A percentile compares a stretch with the other conserved stretches of the same genome.
Conservation (phyloP, 2,329 filamentous ascomycete species). For the Pyrenochaeta sp. region DNA sequence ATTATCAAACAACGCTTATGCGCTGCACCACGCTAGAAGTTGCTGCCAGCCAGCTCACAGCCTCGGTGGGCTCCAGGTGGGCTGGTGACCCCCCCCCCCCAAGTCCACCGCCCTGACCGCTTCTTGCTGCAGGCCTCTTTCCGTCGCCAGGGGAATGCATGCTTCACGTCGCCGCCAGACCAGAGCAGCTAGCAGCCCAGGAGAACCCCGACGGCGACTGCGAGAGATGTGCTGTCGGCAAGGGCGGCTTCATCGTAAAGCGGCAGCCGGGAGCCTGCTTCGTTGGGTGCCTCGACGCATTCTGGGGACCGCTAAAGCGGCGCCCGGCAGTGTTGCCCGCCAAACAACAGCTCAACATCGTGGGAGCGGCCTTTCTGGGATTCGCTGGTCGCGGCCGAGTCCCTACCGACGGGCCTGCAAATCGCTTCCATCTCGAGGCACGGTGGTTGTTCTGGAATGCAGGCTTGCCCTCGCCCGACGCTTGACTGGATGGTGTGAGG, state of each 20-base stretch:
- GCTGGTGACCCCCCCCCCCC: slow-evolving; percentile 35
- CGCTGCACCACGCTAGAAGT: slow-evolving; percentile 31
- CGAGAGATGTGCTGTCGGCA: slow-evolving; percentile 25
- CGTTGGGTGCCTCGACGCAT: not conserved
- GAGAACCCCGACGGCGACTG: slow-evolving; percentile 8
- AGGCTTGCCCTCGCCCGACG: slow-evolving; percentile 2
- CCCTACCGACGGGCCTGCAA: slow-evolving; percentile 26
- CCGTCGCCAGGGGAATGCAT: slow-evolving; percentile 36
- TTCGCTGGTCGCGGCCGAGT: slow-evolving; percentile 20
- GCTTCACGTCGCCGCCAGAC: slow-evolving; percentile 18
- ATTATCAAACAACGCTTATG: slow-evolving; percentile 37
- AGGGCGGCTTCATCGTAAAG: slow-evolving; percentile 24
- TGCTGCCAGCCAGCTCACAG: slow-evolving; percentile 32
- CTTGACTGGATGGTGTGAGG: slow-evolving; percentile 3
- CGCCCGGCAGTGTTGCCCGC: slow-evolving; percentile 12
- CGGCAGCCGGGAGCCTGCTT: slow-evolving; percentile 10
- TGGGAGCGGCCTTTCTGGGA: slow-evolving; percentile 12
- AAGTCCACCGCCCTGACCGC: slow-evolving; percentile 32
- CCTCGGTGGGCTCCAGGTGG: slow-evolving; percentile 30
- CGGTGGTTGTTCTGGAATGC: slow-evolving; percentile 33
- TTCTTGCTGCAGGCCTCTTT: slow-evolving; percentile 25
- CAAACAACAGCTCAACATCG: slow-evolving; percentile 14
- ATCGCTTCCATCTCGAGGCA: slow-evolving; percentile 28
- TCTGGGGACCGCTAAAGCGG: slow-evolving; percentile 17
- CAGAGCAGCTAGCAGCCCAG: slow-evolving; percentile 16